Base-by-base conservation (phyloP, 208 protist species). In the Trypanosoma cruzi region DNA sequence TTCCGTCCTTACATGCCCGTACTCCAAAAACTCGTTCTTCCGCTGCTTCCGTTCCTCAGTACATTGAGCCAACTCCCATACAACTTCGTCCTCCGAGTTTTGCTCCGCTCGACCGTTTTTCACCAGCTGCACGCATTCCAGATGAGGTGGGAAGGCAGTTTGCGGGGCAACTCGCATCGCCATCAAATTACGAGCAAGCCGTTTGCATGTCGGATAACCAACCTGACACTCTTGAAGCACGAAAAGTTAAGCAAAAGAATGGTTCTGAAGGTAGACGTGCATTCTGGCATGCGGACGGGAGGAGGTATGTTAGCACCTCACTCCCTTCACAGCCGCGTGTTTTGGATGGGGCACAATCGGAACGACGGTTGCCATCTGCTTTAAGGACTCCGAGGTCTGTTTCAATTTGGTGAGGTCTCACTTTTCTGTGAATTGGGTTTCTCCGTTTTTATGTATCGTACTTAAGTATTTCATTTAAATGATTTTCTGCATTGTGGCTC, bases 311-410 rank as follows among this genome's bases (percentile, higher is more conserved):
- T 20, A 55, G 48, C n/a, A 14, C 48, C 16, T 18, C 48, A 24
- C 22, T 4, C 11, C 55, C 60, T 1, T 44, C 60, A 55, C 26
- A 54, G 22, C 24, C n/a, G 34, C 31, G 42, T 5, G 4, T 36
- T 55, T 5, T 11, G 29, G 22, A 49, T 68, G 29, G n/a, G 36
- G 7, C 16, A 44, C 34, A 14, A 0, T n/a, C 50, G 22, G 31
- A n/a, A 18, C 55, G 36, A 32, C 31, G 26, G 7, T 20, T 68
- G 18, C 62, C 62, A 10, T 68, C 62, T 26, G 24, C 62, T 16
- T n/a, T 68, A 28, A 68, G 32, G 40, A 58, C 62, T 1, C 54
- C 64, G 18, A 59, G 52, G 37, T 70, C 37, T 26, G 14, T 64
- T 40, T 71, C 57, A 13, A 40, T 29, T 2, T 62, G 37, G 64